Conservation (phyloP, 1,284 basidiomycete genomes). For the Ustilago shanxiensis region DNA sequence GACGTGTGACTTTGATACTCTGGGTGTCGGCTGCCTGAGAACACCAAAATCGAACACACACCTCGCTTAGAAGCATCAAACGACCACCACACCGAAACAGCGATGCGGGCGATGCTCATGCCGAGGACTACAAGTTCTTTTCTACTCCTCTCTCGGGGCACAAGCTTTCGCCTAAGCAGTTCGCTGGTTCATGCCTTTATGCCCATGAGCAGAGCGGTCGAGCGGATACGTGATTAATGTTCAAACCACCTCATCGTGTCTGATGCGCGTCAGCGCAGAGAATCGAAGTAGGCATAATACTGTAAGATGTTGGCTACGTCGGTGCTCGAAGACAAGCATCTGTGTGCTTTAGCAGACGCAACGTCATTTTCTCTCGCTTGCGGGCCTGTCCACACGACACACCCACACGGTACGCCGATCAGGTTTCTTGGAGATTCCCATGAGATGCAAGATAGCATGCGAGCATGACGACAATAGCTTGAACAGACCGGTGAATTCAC, state of each 20-base stretch:
- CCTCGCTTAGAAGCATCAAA: slow-evolving; percentile 7
- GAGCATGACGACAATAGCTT: not conserved
- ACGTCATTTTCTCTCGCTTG: slow-evolving; percentile 9
- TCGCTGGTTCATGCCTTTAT: not conserved
- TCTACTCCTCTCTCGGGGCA: not conserved
- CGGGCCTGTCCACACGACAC: not conserved
- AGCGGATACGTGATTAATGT: not conserved
- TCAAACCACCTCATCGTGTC: not conserved
- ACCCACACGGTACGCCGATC: no score
- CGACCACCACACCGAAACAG: no score
- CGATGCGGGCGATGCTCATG: not conserved
- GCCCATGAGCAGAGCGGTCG: not conserved
- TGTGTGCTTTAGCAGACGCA: not conserved
- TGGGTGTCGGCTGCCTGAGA: not conserved
- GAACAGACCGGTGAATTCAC: not conserved
- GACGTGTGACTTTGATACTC: no score
- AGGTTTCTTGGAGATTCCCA: not conserved
- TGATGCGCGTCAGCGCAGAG: not conserved
- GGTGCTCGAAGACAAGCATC: not conserved
- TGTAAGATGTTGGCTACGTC: not conserved
- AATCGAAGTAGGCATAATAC: not conserved
- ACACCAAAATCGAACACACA: slow-evolving; percentile 4
- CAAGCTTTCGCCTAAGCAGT: not conserved
- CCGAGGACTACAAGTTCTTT: not conserved
- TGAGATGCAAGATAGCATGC: not conserved